Evolutionary conservation across 371 early-diverging fungal genomes (phyloP), one percentile per base, ranked within the genome.

Genomic region (Mucor circinelloides): DNA sequence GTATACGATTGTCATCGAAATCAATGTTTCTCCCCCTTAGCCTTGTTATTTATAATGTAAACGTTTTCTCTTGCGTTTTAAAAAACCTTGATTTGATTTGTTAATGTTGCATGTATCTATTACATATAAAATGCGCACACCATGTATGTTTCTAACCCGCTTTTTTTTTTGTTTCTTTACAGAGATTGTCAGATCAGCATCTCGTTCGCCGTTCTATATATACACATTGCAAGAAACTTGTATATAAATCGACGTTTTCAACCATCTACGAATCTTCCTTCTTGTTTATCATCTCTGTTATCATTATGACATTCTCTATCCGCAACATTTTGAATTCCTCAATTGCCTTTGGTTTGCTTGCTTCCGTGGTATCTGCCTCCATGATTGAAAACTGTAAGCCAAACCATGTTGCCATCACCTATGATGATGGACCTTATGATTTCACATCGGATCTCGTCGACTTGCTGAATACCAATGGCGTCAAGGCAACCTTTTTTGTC

Each of bases 401-500:
- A 6, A 85, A 84, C n/a, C 71, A 70, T n/a, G 77, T 87, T 52
- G 87, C 89, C 12, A 64, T 82, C 44, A 89, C 89, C 46, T 85
- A 82, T 60, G 89, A 89, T 65, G 89, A 87, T 52, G 88, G 86
- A 23, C 87, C 85, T 6, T 73, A 70, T 50, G 32, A 69, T 3
- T 81, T 71, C 59, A 83, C 87, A 15, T 71, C 68, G 60, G 48
- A 73, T 28, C 80, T 87, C 21, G 68, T 84, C 30, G 69, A 71
- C 8, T 61, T 68, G 15, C 66, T 89, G 59, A 59, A 68, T 30
- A 50, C 54, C 19, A 65, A 80, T 21, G 64, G 67, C n/a, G 75
- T 89, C 55, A 78, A 73, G 56, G 87, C 84, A 13, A 89, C 89
- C 3, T 89, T 89, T 75, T 89, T 83, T 67, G 73, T 89, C 38